Base-by-base conservation (phyloP, 2,329 filamentous ascomycete species). In the Fusarium sp. region DNA sequence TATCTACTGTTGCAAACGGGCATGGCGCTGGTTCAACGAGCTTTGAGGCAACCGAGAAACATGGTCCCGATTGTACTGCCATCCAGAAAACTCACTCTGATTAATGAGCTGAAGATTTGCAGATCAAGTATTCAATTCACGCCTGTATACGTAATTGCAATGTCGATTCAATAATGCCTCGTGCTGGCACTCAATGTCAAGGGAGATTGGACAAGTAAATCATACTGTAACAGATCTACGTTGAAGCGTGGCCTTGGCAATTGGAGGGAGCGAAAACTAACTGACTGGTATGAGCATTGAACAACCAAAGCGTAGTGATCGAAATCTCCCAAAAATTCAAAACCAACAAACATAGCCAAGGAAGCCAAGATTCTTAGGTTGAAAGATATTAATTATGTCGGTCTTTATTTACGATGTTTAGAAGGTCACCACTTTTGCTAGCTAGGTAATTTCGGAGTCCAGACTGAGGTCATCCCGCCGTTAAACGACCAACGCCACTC, bases 401-500 rank as follows among this genome's bases (percentile, higher is more conserved):
- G 49, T 58, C 60, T 44, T 51, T 58, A 45, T 51, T 35, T 51
- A 31, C 42, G 56, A 60, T 73, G 51, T 37, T 61, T 55, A 52
- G 54, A 66, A 59, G 63, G 44, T 46, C 52, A 41, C 42, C 67
- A 54, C 54, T 61, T 38, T 60, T 37, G 12, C 52, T 41, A 21
- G 31, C 48, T 35, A 21, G 31, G 29, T 35, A 35, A 35, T 19
- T 35, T 25, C 31, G 39, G 42, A 51, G 48, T 44, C 46, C 39
- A 52, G 59, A 69, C 29, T 73, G 67, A 63, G 59, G 62, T 58
- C 63, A 49, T 72, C 39, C 60, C 74, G 65, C 70, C 54, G 29
- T 37, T 60, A 59, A 44, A 38, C n/a, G 25, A 66, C 45, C 38
- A 45, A 58, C 58, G 56, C 64, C 61, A 74, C 66, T 60, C 58